Evolutionary conservation across 1,139 yeast species (phyloP).

Genomic region (Yamadazyma blattariae): DNA sequence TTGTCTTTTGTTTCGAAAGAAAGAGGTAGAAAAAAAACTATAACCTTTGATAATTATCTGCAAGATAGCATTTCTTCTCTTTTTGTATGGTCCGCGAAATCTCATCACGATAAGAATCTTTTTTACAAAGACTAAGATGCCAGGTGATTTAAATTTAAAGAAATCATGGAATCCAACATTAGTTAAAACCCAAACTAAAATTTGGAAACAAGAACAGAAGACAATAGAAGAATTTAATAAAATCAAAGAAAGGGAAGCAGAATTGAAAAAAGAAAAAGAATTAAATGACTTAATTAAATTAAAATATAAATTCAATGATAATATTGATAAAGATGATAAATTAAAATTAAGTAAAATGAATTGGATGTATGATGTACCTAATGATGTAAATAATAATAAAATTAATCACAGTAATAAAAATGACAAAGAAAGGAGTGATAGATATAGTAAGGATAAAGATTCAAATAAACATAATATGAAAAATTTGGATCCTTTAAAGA

Average conservation of each 20-base stretch:
- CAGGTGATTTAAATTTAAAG: constrained; percentile 83
- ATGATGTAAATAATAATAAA: constrained; percentile 1
- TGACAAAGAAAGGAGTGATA: neutral
- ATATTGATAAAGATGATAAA: constrained; percentile 37
- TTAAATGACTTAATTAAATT: constrained; percentile 54
- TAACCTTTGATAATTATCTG: no score
- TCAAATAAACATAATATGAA: constrained; percentile 27
- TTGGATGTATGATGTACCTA: constrained; percentile 80
- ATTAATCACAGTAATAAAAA: neutral
- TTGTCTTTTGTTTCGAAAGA: no score
- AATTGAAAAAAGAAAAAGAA: constrained; percentile 63
- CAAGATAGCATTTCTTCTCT: no score
- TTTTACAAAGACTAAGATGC: no score
- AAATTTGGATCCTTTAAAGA: no score
- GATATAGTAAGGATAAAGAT: constrained; percentile 18
- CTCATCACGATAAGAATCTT: no score
- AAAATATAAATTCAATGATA: constrained; percentile 17
- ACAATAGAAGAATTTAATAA: constrained; percentile 68
- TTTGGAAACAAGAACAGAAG: constrained; percentile 82
- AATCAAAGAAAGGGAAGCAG: constrained; percentile 63
- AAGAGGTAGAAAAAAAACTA: no score
- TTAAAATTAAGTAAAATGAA: constrained; percentile 52
- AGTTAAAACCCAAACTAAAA: constrained; percentile 79
- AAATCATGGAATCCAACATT: constrained; percentile 97
- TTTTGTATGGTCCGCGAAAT: no score